Evolutionary conservation across 305 asterid genomes (phyloP).

Genomic region (Andrographis paniculata): DNA sequence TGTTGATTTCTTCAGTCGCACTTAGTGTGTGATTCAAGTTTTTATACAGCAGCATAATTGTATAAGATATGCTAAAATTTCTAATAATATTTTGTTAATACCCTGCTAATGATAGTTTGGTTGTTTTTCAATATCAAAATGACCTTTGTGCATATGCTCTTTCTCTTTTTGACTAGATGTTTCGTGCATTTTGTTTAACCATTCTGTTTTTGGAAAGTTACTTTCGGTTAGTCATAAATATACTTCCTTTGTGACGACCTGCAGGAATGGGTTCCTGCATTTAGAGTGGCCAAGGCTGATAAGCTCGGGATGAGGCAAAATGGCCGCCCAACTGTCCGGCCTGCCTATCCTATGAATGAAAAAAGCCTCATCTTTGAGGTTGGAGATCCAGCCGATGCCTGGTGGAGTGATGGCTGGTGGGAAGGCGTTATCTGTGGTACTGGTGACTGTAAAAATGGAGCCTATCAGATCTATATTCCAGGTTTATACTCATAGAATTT

Average conservation of each 20-base stretch:
- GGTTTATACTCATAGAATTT: slow-evolving; percentile 32
- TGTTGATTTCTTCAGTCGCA: too few species aligned
- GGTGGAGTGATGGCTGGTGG: slow-evolving; percentile 99
- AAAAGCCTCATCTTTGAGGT: slow-evolving; percentile 33
- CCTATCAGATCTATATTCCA: slow-evolving; percentile 60
- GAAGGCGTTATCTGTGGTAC: slow-evolving; percentile 66
- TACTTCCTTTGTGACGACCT: slow-evolving; percentile 6
- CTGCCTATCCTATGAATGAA: slow-evolving; percentile 34
- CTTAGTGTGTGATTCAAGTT: too few species aligned
- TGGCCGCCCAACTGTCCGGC: slow-evolving; percentile 67
- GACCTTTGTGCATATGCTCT: background rate
- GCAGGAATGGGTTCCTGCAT: slow-evolving; percentile 81
- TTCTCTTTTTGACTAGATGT: background rate
- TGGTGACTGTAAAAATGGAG: slow-evolving; percentile 29
- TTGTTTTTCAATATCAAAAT: too few species aligned
- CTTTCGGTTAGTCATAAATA: too few species aligned
- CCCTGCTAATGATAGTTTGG: too few species aligned
- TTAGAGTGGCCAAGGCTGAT: slow-evolving; percentile 68
- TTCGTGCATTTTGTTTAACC: too few species aligned
- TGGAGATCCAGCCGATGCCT: slow-evolving; percentile 81
- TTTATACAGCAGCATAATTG: too few species aligned
- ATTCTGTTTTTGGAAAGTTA: too few species aligned
- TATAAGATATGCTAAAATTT: too few species aligned
- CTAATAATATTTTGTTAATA: too few species aligned
- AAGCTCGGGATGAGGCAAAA: slow-evolving; percentile 67